A percentile compares a stretch with the other conserved stretches of the same genome.
Conservation (phyloP, 768 basidiomycete genomes). For the Tricholoma saponaceum region DNA sequence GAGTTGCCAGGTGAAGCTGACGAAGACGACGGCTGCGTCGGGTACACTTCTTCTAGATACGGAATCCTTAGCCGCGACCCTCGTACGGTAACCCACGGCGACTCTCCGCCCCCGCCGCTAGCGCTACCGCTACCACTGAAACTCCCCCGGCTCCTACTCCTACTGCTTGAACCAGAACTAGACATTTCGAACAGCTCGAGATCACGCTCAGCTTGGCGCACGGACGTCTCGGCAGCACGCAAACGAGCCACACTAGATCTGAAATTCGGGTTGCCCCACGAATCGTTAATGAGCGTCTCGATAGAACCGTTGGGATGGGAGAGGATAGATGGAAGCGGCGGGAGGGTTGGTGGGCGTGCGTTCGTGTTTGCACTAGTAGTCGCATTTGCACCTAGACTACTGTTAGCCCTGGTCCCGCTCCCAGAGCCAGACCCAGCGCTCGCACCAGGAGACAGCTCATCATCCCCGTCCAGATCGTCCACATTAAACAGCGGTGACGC, state of each 20-base stretch:
- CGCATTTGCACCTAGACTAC: too few species aligned
- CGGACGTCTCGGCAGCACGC: neutral
- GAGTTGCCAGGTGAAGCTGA: neutral
- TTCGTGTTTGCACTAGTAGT: neutral
- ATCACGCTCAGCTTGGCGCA: neutral
- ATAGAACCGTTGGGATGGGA: neutral
- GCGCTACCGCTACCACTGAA: too few species aligned
- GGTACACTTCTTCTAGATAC: neutral
- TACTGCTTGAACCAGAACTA: neutral
- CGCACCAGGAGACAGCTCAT: neutral
- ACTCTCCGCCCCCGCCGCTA: neutral
- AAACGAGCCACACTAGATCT: neutral
- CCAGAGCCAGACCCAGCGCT: neutral
- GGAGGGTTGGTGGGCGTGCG: conserved; percentile 9
- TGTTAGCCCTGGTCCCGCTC: neutral
- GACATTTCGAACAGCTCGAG: neutral
- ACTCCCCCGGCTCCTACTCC: neutral
- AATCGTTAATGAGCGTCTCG: neutral
- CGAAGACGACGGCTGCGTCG: neutral
- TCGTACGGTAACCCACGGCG: neutral
- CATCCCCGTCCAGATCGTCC: neutral
- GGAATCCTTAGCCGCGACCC: neutral
- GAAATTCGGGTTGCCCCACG: neutral
- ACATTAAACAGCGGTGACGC: conserved; percentile 12
- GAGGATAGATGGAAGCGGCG: neutral